phyloP scores from a whole-genome alignment of 495 filamentous ascomycete genomes.

The Immersiella caudata region DNA sequence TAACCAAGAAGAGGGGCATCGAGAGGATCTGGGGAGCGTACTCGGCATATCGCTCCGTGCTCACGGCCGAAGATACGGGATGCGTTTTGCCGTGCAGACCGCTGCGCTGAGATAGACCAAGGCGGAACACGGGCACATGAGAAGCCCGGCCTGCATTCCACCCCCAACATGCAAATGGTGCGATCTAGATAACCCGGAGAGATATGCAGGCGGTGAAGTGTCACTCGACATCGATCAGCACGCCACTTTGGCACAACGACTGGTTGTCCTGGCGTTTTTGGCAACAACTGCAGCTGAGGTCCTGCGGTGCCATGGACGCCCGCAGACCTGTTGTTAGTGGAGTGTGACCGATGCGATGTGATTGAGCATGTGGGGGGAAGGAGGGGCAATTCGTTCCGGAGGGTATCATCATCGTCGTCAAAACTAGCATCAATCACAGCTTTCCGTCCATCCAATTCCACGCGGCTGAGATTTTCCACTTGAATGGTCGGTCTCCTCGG shows the following conservation, averaged over 20 bases:
- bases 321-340: not conserved
- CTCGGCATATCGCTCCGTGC: not conserved
- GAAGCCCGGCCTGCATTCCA: not conserved
- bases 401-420: not conserved
- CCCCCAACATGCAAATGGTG: not conserved
- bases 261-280: constrained; percentile 4
- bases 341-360: not conserved
- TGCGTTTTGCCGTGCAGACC: not conserved
- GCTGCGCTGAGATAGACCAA: not conserved
- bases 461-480: not conserved
- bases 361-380: not conserved
- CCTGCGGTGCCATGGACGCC: constrained; percentile 4
- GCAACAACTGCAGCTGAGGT: not conserved
- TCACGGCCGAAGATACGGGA: not conserved
- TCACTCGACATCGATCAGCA: constrained; percentile 15
- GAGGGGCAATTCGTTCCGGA: not conserved
- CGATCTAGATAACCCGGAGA: constrained; percentile 4
- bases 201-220: constrained; percentile 2
- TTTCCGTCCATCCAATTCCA: not conserved
- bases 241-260: constrained; percentile 9
- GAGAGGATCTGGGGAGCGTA: not conserved
- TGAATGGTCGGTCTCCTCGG: not conserved
- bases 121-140: constrained; percentile 12
- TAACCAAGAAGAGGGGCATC: constrained; percentile 1
- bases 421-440: too few species aligned